Base-by-base conservation (phyloP, 2,329 filamentous ascomycete genomes). In the Botrytis deweyae region DNA sequence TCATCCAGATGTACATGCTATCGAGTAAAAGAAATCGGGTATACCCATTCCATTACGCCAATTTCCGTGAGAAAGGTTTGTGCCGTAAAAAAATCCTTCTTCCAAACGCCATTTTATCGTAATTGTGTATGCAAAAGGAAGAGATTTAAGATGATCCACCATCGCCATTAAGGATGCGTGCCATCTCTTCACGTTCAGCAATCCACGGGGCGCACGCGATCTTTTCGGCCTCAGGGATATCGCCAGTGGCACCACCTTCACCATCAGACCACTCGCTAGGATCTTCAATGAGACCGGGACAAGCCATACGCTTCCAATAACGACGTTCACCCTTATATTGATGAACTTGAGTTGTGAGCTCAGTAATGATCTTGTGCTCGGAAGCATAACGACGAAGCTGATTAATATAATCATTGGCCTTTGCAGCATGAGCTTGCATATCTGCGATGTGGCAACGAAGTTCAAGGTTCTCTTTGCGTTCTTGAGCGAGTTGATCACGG, bases 391-490 rank as follows among this genome's bases (percentile, higher is more conserved):
- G 83, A 70, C 89, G 85, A 77, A 91, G 90, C 55, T 85, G 82
- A 58, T 89, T 87, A 73, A 91, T 82, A 74, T 84, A 81, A 74
- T 87, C 87, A 79, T 90, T 91, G 36, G 89, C 89, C 20, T 83
- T 84, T 65, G 85, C 85, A 38, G 90, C 89, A 77, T 88, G 87
- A 59, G 86, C 85, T 79, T 90, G 88, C 88, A 91, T 90, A 77
- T 90, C 88, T 86, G 88, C 90, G 78, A 91, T 90, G 81, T 91
- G 88, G 78, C 90, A 88, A 70, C 89, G 88, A 70, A 91, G 85
- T 2, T 86, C 85, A 75, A 85, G 85, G 78, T 91, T 91, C 82
- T 91, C 89, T 76, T 87, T 87, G 7, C 90, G 88, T 65, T 89
- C 88, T 79, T 90, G 88, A 77, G 89, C 88, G 55, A 92, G 86